Evolutionary conservation across 2,329 filamentous ascomycete species (phyloP).

Genomic region (Periconia macrospinosa): DNA sequence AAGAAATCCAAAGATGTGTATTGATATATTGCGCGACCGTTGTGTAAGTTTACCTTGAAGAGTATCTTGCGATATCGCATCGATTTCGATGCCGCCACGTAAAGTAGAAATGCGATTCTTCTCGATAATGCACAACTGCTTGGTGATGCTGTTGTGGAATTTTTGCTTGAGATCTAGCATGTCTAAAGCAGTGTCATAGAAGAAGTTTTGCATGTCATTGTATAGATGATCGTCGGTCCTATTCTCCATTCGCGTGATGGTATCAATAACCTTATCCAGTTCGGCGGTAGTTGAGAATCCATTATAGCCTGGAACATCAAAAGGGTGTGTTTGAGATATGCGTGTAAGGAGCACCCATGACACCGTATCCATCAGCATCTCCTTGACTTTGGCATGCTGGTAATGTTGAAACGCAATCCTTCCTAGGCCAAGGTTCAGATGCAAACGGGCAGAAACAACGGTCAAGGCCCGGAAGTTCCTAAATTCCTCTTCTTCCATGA

Average conservation of each 20-base stretch:
- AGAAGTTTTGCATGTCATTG: constrained; percentile 27
- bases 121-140: constrained; percentile 35
- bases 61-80: constrained; percentile 19
- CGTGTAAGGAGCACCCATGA: constrained; percentile 33
- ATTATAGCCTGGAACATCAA: constrained; percentile 28
- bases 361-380: constrained; percentile 38
- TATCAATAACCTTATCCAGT: constrained; percentile 28
- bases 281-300: constrained; percentile 33
- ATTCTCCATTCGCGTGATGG: constrained; percentile 32
- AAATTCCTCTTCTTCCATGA: constrained; percentile 25
- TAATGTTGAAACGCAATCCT: constrained; percentile 34
- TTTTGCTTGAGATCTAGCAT: constrained; percentile 25
- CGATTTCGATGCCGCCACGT: constrained; percentile 21
- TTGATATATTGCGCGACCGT: not conserved
- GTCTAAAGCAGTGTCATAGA: constrained; percentile 32
- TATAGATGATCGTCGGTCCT: constrained; percentile 28
- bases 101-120: constrained; percentile 34
- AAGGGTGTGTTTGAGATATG: constrained; percentile 38
- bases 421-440: constrained; percentile 34
- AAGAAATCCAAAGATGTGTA: not conserved
- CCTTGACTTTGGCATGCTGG: constrained; percentile 30
- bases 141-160: constrained; percentile 31
- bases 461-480: constrained; percentile 29
- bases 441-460: constrained; percentile 36
- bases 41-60: constrained; percentile 19